Evolutionary conservation across 768 basidiomycete species (phyloP).

Genomic region (Nidularia sp.): DNA sequence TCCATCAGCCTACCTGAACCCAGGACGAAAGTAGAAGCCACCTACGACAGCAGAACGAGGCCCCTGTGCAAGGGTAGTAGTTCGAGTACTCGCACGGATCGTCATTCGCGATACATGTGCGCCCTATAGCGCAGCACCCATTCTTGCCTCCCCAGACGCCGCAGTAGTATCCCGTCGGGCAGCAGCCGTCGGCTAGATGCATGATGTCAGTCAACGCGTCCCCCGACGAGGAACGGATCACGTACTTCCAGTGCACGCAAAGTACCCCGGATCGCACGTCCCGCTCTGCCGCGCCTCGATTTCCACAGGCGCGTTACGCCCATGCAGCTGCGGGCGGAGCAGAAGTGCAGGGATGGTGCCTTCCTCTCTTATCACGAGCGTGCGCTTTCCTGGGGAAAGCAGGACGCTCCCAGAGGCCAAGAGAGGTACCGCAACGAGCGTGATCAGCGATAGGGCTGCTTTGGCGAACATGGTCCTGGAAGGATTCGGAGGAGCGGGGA

Average conservation of each 20-base stretch:
- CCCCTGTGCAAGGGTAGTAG: slow-evolving; percentile 11
- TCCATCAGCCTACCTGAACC: too few relatives aligned
- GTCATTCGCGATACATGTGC: slow-evolving; percentile 11
- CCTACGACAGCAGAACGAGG: slow-evolving; percentile 18
- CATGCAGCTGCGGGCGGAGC: neutral
- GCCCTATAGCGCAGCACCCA: slow-evolving; percentile 14
- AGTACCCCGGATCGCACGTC: neutral
- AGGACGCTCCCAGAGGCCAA: neutral
- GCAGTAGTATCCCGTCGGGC: slow-evolving; percentile 9
- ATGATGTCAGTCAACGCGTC: neutral
- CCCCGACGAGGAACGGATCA: neutral
- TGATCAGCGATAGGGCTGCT: too few relatives aligned
- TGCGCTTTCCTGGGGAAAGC: neutral
- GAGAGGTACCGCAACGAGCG: neutral
- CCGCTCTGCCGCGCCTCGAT: neutral
- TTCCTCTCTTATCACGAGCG: neutral
- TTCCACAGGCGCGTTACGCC: neutral
- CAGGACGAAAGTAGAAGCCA: neutral
- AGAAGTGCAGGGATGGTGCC: neutral
- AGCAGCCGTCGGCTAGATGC: neutral
- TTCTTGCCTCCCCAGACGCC: slow-evolving; percentile 13
- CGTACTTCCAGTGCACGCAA: neutral
- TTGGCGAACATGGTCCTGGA: too few relatives aligned
- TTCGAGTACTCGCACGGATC: slow-evolving; percentile 9
- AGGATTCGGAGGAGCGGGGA: too few relatives aligned